Percentiles rank a stretch among this genome's conserved stretches.
Evolutionary conservation across 2,329 filamentous ascomycete species (phyloP).

Genomic region (Sarocladiaceae sp.): DNA sequence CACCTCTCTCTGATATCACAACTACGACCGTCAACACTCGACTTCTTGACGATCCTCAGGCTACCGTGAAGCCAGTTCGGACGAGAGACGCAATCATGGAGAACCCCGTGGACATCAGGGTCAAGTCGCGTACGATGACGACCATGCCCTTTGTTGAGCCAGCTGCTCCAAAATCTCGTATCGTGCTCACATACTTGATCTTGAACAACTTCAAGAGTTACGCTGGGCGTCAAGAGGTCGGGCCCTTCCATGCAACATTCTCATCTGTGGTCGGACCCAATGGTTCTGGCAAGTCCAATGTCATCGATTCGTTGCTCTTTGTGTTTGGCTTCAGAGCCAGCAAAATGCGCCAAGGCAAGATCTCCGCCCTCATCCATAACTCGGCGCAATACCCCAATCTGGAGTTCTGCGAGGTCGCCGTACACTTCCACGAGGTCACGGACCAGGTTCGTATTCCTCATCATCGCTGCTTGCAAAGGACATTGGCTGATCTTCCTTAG

Average conservation of each 20-base stretch:
- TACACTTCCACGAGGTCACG: constrained; percentile 93
- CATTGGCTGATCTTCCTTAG: constrained; percentile 30
- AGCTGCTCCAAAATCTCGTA: constrained; percentile 71
- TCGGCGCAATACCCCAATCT: constrained; percentile 81
- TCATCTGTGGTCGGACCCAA: constrained; percentile 97
- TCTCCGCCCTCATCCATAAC: constrained; percentile 96
- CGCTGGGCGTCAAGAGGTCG: constrained; percentile 88
- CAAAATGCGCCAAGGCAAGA: constrained; percentile 99
- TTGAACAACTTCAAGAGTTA: constrained; percentile 99
- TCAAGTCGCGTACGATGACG: constrained; percentile 72
- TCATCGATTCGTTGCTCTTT: constrained; percentile 95
- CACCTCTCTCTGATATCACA: constrained; percentile 70
- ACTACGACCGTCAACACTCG: constrained; percentile 51
- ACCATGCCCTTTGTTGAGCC: constrained; percentile 65
- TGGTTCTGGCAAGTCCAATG: constrained; percentile 96
- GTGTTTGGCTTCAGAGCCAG: constrained; percentile 99
- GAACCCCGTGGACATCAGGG: constrained; percentile 86
- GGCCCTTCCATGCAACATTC: constrained; percentile 94
- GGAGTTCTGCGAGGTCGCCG: constrained; percentile 89
- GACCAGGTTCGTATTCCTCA: constrained; percentile 56
- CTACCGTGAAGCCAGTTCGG: constrained; percentile 62
- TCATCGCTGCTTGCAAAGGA: no score
- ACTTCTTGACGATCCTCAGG: constrained; percentile 21
- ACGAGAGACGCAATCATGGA: constrained; percentile 74
- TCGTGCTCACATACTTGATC: constrained; percentile 87